Evolutionary conservation across 306 rosid genomes (phyloP).

Genomic region (Luffa aegyptiaca): DNA sequence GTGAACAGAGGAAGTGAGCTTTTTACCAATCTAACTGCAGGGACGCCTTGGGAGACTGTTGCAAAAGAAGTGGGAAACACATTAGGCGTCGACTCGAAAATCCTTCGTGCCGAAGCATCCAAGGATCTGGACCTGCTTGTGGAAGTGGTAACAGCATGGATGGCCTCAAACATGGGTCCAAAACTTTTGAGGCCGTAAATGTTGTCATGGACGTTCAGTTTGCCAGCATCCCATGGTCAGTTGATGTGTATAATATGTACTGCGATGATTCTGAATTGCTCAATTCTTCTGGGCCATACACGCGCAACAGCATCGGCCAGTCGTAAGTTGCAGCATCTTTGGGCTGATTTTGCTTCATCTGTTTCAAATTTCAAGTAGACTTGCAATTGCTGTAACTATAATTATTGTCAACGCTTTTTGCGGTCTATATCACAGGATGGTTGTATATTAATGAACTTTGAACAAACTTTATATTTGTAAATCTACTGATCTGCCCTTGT

Average conservation of each 20-base stretch:
- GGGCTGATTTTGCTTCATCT: not conserved
- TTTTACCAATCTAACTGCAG: conserved; percentile 55
- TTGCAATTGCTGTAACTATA: not conserved
- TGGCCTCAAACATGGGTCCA: conserved; percentile 62
- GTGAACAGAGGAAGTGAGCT: conserved; percentile 88
- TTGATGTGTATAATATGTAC: not conserved
- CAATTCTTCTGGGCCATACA: not conserved
- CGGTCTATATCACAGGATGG: not conserved
- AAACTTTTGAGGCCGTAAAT: conserved; percentile 43
- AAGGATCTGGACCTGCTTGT: conserved; percentile 76
- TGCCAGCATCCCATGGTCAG: not conserved
- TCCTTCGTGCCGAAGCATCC: conserved; percentile 54
- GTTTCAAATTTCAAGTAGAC: not conserved
- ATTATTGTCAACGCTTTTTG: not conserved
- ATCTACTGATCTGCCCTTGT: not conserved
- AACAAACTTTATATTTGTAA: not conserved
- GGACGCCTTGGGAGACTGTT: conserved; percentile 89
- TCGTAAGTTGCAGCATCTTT: not conserved
- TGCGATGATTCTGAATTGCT: not conserved
- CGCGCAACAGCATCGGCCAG: not conserved
- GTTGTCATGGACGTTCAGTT: not conserved
- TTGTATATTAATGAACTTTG: not conserved
- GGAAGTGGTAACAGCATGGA: conserved; percentile 68
- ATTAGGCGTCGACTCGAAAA: conserved; percentile 55
- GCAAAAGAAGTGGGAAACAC: conserved; percentile 91